Conservation (phyloP, 2,329 filamentous ascomycete genomes). For the Pseudopithomyces chartarum region DNA sequence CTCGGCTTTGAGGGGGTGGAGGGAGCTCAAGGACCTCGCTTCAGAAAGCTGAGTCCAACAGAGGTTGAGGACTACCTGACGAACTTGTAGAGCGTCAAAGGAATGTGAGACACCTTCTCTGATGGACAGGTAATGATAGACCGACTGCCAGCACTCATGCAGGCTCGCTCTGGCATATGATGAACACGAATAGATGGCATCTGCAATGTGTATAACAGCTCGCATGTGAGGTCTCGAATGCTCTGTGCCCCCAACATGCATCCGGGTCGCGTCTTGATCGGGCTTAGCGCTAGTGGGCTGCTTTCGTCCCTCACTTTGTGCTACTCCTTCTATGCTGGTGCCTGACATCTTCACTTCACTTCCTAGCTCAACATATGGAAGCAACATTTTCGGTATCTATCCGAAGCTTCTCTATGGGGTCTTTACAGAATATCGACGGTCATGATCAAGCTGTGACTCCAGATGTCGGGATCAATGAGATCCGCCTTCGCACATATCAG, state of each 20-base stretch:
- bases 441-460: slow-evolving; percentile 8
- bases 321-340: no score
- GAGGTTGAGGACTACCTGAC: slow-evolving; percentile 99
- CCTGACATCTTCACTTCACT: no score
- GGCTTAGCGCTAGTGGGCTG: slow-evolving; percentile 4
- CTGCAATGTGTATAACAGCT: background rate
- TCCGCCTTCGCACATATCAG: slow-evolving; percentile 52
- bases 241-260: background rate
- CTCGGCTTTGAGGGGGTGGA: slow-evolving; percentile 90
- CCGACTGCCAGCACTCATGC: slow-evolving; percentile 16
- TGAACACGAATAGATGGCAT: slow-evolving; percentile 21
- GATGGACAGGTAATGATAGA: slow-evolving; percentile 20
- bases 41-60: slow-evolving; percentile 93
- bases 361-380: background rate
- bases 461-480: slow-evolving; percentile 13
- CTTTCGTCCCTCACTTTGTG: background rate
- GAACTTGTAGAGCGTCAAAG: slow-evolving; percentile 72
- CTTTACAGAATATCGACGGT: slow-evolving; percentile 5
- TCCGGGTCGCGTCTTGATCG: background rate
- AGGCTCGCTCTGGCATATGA: slow-evolving; percentile 9
- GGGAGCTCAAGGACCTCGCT: slow-evolving; percentile 81
- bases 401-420: background rate
- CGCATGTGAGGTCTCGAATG: background rate
- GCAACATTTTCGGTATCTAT: background rate
- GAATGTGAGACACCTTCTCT: slow-evolving; percentile 6